phyloP scores from a whole-genome alignment of 495 filamentous ascomycete species.

The Friedmanniomyces simplex region DNA sequence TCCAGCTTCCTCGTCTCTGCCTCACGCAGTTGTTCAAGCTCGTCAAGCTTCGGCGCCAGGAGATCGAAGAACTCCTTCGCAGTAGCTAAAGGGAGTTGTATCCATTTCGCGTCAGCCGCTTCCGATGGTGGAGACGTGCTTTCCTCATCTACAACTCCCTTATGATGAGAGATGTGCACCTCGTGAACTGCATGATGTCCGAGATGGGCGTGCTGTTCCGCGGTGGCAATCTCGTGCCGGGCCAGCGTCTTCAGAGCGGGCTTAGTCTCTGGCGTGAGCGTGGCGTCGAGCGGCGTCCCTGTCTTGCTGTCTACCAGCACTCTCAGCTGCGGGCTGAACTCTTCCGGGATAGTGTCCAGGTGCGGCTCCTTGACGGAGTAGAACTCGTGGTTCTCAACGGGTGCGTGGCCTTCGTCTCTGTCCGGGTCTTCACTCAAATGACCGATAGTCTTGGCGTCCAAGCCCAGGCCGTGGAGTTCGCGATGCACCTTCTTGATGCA shows the following conservation, averaged over 20 bases:
- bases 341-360: constrained; percentile 16
- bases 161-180: neutral
- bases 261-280: constrained; percentile 44
- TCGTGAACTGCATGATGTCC: constrained; percentile 1
- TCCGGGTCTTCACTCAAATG: constrained; percentile 30
- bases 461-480: constrained; percentile 51
- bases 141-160: neutral
- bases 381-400: constrained; percentile 2
- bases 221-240: constrained; percentile 5
- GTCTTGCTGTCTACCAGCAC: constrained; percentile 44
- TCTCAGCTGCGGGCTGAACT: constrained; percentile 48
- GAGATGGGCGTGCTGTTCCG: constrained; percentile 1
- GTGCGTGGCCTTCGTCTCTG: neutral
- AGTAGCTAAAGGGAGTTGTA: constrained; percentile 56
- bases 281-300: constrained; percentile 46
- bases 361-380: constrained; percentile 10
- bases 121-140: neutral
- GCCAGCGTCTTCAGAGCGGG: constrained; percentile 42
- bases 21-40: constrained; percentile 49
- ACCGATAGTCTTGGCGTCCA: constrained; percentile 49
- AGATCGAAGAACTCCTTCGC: constrained; percentile 60
- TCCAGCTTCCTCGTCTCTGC: constrained; percentile 46
- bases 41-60: constrained; percentile 49
- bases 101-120: constrained; percentile 12
- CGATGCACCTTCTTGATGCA: constrained; percentile 56